phyloP scores from a whole-genome alignment of 2,329 filamentous ascomycete species.

The Leptodontidium sp. region DNA sequence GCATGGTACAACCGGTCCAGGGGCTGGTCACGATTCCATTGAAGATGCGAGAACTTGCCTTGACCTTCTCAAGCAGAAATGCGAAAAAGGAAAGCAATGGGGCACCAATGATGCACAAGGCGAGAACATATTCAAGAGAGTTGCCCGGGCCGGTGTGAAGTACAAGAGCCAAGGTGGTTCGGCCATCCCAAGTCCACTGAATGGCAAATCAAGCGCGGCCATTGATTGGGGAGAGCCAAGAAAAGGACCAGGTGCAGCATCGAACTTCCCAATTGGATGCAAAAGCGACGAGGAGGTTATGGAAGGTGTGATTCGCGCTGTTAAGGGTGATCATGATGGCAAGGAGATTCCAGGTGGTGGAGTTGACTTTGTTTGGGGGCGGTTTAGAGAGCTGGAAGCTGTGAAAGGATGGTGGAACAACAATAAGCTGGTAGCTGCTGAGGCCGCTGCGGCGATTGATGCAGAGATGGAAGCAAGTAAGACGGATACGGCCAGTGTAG shows the following conservation, averaged over 20 bases:
- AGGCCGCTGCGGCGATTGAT: slow-evolving; percentile 22
- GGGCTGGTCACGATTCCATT: slow-evolving; percentile 83
- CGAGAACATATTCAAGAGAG: slow-evolving; percentile 89
- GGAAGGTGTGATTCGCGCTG: slow-evolving; percentile 62
- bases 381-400: slow-evolving; percentile 71
- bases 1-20: slow-evolving; percentile 58
- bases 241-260: slow-evolving; percentile 63
- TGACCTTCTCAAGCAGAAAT: slow-evolving; percentile 94
- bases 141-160: slow-evolving; percentile 69
- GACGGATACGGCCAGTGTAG: neutral
- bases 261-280: slow-evolving; percentile 65
- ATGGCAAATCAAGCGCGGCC: slow-evolving; percentile 72
- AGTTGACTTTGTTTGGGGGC: slow-evolving; percentile 72
- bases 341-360: slow-evolving; percentile 65
- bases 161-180: slow-evolving; percentile 69
- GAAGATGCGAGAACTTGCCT: slow-evolving; percentile 93
- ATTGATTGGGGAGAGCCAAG: slow-evolving; percentile 90
- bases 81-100: slow-evolving; percentile 89
- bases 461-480: neutral
- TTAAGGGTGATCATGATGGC: slow-evolving; percentile 65
- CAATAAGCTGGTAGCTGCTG: slow-evolving; percentile 49
- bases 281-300: slow-evolving; percentile 66
- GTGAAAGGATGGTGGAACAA: slow-evolving; percentile 74
- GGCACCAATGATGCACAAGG: slow-evolving; percentile 79
- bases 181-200: slow-evolving; percentile 60